These are phyloP conservation scores for Medakamo hakoo DNA, from an alignment of 139 green algal genomes.

Conservation along the genomic window DNA sequence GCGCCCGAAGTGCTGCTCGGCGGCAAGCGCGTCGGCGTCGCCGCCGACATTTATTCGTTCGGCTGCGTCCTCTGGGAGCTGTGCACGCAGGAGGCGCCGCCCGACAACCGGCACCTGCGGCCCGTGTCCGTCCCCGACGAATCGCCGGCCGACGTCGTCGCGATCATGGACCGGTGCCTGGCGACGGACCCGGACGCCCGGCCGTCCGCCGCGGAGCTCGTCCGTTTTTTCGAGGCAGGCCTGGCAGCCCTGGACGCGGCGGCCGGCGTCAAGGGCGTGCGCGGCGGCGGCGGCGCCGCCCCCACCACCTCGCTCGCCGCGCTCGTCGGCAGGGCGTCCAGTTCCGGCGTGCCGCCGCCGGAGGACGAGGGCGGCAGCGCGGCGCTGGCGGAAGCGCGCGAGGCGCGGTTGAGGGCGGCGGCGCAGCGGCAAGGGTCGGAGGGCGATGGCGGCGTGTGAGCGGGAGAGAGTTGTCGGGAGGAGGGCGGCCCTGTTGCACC, in stretches of 20 bases:
- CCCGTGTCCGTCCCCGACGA: conserved; percentile 15
- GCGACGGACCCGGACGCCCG: conserved; percentile 13
- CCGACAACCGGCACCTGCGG: conserved; percentile 16
- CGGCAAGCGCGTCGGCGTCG: conserved; percentile 14
- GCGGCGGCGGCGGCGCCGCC: too few species aligned
- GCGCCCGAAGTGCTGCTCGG: conserved; percentile 23
- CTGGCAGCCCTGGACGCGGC: too few species aligned
- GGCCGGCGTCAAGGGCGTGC: too few species aligned
- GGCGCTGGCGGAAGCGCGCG: too few species aligned
- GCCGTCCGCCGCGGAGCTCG: conserved; percentile 15
- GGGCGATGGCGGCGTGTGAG: too few species aligned
- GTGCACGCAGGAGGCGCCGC: conserved; percentile 12
- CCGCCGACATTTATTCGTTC: conserved; percentile 23
- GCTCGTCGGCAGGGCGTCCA: too few species aligned
- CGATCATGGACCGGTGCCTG: conserved; percentile 14
- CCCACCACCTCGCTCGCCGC: neutral
- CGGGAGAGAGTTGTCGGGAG: too few species aligned
- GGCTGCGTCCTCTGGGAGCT: conserved; percentile 31
- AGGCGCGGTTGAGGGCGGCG: too few species aligned
- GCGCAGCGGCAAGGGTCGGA: too few species aligned
- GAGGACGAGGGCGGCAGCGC: too few species aligned
- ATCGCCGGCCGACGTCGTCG: conserved; percentile 17
- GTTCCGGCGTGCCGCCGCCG: too few species aligned
- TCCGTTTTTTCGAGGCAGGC: conserved; percentile 5
- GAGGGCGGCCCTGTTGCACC: too few species aligned